These are phyloP conservation scores for Trichophyton simii DNA, from an alignment of 2,329 filamentous ascomycete genomes.

Conservation along the genomic window DNA sequence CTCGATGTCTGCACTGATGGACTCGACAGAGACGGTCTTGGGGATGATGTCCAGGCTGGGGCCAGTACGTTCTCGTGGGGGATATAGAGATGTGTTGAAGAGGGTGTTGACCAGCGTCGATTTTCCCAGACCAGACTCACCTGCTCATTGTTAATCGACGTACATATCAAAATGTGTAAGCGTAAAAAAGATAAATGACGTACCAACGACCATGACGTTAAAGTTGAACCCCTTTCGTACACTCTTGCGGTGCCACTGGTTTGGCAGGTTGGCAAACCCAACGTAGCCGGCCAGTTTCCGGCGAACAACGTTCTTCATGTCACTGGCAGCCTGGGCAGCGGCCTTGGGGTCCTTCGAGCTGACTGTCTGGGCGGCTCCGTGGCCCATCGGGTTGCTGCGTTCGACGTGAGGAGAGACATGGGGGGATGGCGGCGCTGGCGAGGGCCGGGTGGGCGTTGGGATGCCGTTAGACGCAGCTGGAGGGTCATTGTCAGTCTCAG, in stretches of 20 bases:
- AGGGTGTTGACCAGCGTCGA: slow-evolving; percentile 98
- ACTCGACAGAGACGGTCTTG: slow-evolving; percentile 92
- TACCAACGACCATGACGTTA: slow-evolving; percentile 99
- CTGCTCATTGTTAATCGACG: slow-evolving; percentile 35
- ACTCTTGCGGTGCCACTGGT: slow-evolving; percentile 99
- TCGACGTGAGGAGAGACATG: slow-evolving; percentile 37
- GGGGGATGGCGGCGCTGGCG: slow-evolving; percentile 23
- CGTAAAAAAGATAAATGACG: slow-evolving; percentile 30
- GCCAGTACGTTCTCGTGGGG: slow-evolving; percentile 94
- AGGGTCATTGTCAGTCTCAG: slow-evolving; percentile 21
- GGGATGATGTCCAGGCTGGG: slow-evolving; percentile 96
- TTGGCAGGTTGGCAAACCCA: slow-evolving; percentile 95
- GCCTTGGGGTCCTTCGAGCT: slow-evolving; percentile 53
- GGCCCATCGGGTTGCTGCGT: slow-evolving; percentile 46
- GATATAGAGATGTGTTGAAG: slow-evolving; percentile 98
- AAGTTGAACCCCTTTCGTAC: slow-evolving; percentile 99
- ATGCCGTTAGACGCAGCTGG: slow-evolving; percentile 22
- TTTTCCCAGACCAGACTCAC: slow-evolving; percentile 98
- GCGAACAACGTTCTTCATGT: slow-evolving; percentile 90
- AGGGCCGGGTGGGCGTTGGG: slow-evolving; percentile 20
- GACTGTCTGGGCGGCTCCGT: slow-evolving; percentile 45
- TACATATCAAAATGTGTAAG: neutral
- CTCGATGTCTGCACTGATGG: slow-evolving; percentile 92
- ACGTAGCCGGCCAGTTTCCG: slow-evolving; percentile 97
- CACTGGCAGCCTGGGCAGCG: slow-evolving; percentile 44